A percentile compares a stretch with the other conserved stretches of the same genome.
Evolutionary conservation across 257 asterid species (phyloP).

Genomic region (Paraleonurus japonicus): DNA sequence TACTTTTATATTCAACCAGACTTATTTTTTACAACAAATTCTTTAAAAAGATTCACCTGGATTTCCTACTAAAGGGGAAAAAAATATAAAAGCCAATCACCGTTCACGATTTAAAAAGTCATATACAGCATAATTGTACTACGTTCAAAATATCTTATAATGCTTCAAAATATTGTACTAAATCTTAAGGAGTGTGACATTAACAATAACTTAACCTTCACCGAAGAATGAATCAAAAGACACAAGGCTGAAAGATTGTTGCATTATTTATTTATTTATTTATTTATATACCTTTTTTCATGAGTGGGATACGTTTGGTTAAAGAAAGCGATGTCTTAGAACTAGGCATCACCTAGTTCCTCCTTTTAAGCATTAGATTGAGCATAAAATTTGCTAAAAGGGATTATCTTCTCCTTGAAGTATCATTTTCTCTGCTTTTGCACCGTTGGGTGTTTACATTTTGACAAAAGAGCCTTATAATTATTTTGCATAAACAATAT

Average conservation of each 20-base stretch:
- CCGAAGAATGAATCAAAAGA: neutral
- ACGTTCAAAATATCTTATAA: too few species aligned
- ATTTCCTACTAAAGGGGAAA: neutral
- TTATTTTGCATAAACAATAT: neutral
- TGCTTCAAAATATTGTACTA: neutral
- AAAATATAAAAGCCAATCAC: too few species aligned
- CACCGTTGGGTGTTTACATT: constrained; percentile 7
- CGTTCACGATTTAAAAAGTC: neutral
- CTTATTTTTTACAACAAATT: neutral
- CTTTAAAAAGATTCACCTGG: neutral
- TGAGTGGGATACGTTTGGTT: neutral
- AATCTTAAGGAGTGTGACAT: neutral
- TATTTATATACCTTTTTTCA: neutral
- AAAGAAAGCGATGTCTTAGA: constrained; percentile 10
- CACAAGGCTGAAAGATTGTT: neutral
- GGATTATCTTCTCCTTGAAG: constrained; percentile 25
- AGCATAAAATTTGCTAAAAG: constrained; percentile 10
- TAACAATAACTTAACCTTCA: neutral
- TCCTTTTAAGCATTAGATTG: constrained; percentile 27
- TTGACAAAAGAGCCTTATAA: neutral
- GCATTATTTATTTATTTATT: neutral
- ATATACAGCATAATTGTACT: too few species aligned
- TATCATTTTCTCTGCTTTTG: neutral
- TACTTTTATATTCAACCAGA: neutral
- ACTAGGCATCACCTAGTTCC: constrained; percentile 18